Base-by-base conservation (phyloP, 257 asterid species). In the Solanum corneliomulleri region DNA sequence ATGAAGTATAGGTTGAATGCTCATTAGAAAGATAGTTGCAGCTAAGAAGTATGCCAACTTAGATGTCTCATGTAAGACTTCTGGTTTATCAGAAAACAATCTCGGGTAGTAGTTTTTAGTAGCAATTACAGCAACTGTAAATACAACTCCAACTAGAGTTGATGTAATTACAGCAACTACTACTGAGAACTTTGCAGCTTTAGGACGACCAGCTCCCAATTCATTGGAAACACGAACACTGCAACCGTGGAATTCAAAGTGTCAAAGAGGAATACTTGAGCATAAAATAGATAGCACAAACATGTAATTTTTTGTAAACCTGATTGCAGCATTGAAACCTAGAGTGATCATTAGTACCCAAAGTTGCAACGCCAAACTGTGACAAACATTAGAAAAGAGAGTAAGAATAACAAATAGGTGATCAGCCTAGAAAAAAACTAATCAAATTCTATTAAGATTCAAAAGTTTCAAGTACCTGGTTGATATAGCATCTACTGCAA, bases 291-390 rank as follows among this genome's bases (percentile, higher is more conserved):
- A 47, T 14, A 20, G 27, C 56, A 68, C 66, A 82, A 7, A 18
- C 62, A 66, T 37, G 75, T 8, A 68, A 70, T 31, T 7, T 7
- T 44, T 42, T 27, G 7, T n/a, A 27, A 18, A 96, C 99, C 98
- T 96, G 82, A 96, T 90, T 86, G 99, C 98, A 21, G 98, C 98
- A 88, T 95, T 95, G 94, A 96, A 93, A 37, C 99, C 99, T 3
- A 96, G 88, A 33, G 95, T 87, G 90, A 95, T 85, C 98, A 95
- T 95, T 88, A 95, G 81, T 3, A 92, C 87, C 99, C 99, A 95
- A 52, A 94, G 89, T 88, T 94, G 93, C 71, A 95, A 66, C 85
- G 95, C 92, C 98, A 94, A 93, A 75, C 99, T 96, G 93, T 41
- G 81, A 84, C 29, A 88, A 52, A 80, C 74, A 39, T 69, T 45